Evolutionary conservation across 495 filamentous ascomycete species (phyloP).

Genomic region (Penicillium malachiteum): DNA sequence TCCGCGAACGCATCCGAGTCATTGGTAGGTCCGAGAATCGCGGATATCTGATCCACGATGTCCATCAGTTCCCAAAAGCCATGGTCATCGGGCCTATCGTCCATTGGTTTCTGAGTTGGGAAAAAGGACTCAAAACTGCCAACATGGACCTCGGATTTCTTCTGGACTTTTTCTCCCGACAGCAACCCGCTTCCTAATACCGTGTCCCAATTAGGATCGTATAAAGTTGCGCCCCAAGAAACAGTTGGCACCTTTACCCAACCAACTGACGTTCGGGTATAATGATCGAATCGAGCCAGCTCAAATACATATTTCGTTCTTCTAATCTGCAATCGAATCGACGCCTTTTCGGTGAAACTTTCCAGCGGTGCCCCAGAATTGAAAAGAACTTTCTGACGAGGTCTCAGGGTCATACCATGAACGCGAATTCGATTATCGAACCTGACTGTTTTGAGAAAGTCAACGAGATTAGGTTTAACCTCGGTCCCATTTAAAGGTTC

Average conservation of each 20-base stretch:
- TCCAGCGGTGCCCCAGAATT: constrained; percentile 19
- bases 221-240: constrained; percentile 50
- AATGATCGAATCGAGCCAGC: constrained; percentile 55
- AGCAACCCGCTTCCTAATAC: neutral
- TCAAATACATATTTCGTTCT: constrained; percentile 54
- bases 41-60: constrained; percentile 30
- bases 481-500: constrained; percentile 26
- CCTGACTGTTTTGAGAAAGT: constrained; percentile 22
- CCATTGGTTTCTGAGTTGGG: constrained; percentile 13
- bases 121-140: constrained; percentile 49
- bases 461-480: neutral
- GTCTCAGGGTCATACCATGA: constrained; percentile 19
- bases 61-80: constrained; percentile 37
- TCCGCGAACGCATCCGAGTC: neutral
- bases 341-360: constrained; percentile 48
- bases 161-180: neutral
- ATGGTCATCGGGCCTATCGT: constrained; percentile 8
- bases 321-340: constrained; percentile 48
- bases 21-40: constrained; percentile 22
- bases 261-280: constrained; percentile 22
- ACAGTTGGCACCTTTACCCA: constrained; percentile 6
- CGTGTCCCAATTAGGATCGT: constrained; percentile 51
- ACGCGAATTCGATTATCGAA: constrained; percentile 25
- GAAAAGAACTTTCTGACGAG: constrained; percentile 29
- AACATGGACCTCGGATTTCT: constrained; percentile 28